These are phyloP conservation scores for Pseudocercospora musae DNA, from an alignment of 2,329 filamentous ascomycete genomes.

Conservation along the genomic window DNA sequence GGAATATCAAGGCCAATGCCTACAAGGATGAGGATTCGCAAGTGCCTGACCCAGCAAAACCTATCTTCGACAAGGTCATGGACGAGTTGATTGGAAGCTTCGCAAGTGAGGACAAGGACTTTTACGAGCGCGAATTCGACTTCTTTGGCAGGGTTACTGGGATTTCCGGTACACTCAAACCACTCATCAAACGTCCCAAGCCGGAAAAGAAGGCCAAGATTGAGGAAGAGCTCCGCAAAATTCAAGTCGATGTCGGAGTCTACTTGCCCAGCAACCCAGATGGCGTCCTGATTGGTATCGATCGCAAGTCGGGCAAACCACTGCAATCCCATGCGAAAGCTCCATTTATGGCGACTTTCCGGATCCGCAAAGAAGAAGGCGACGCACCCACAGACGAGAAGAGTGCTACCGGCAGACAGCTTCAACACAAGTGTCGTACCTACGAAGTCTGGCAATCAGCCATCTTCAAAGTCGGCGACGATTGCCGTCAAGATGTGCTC, in stretches of 20 bases:
- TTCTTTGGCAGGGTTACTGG: conserved; percentile 97
- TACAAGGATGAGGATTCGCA: conserved; percentile 95
- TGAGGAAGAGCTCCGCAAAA: conserved; percentile 94
- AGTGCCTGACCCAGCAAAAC: conserved; percentile 89
- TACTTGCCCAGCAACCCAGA: conserved; percentile 97
- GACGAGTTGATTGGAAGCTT: conserved; percentile 79
- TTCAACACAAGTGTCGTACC: conserved; percentile 42
- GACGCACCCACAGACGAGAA: conserved; percentile 44
- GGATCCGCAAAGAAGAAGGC: conserved; percentile 78
- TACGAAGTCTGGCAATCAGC: conserved; percentile 98
- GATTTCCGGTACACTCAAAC: conserved; percentile 93
- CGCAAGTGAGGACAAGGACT: conserved; percentile 70
- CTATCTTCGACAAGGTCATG: conserved; percentile 88
- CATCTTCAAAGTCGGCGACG: conserved; percentile 99
- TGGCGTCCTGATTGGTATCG: conserved; percentile 94
- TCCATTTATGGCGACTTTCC: conserved; percentile 98
- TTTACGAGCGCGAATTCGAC: conserved; percentile 92
- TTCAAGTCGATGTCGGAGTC: conserved; percentile 93
- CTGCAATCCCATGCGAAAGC: conserved; percentile 97
- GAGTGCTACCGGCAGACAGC: conserved; percentile 27
- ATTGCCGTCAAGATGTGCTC: conserved; percentile 94
- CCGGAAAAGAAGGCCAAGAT: conserved; percentile 99
- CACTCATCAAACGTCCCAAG: conserved; percentile 86
- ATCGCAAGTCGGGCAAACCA: conserved; percentile 95
- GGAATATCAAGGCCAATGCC: conserved; percentile 99